Base-by-base conservation (phyloP, 495 filamentous ascomycete genomes). In the Penicillium robsamsonii region DNA sequence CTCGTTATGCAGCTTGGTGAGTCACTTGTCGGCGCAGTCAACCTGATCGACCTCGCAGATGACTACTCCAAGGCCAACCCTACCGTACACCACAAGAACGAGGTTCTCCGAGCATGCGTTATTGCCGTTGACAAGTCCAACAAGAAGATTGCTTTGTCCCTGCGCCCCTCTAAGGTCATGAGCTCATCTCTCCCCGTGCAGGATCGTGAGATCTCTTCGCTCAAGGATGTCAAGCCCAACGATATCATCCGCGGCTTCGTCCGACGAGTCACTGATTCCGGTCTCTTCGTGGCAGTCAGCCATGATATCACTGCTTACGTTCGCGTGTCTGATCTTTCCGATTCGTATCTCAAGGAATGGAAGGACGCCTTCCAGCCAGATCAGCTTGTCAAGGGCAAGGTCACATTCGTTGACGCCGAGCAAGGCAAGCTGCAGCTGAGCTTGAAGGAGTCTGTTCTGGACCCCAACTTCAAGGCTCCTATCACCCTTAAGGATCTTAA, bases 321-420 rank as follows among this genome's bases (percentile, higher is more conserved):
- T 29, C 84, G 86, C 57, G 83, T 97, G 46, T 87, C 87, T 11
- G 91, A 97, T 65, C 83, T 97, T 17, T 96, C 92, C 0, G 93
- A 98, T 67, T 81, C 81, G 4, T 97, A 83, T 67, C 76, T 97
- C 62, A 97, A 97, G 71, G 90, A 97, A 46, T 98, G 94, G 94
- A 96, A 96, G 75, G 80, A 87, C n/a, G 72, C 82, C 15, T 96
- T 91, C 74, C 82, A 93, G 58, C 72, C 88, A 33, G 90, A 91
- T 64, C 91, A 97, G 70, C 78, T 98, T 17, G 89, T 98, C 27
- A 92, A 87, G 70, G 94, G 91, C 46, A 89, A 90, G 45, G 77
- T 98, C 63, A 84, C 87, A 24, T 69, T 81, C 4, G 80, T 90
- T 5, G 84, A 95, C 57, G 54, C 73, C 11, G 73, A 72, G 51